Evolutionary conservation across 192 early-diverging fungal genomes (phyloP).

Genomic region (Phycomyces blakesleeanus): DNA sequence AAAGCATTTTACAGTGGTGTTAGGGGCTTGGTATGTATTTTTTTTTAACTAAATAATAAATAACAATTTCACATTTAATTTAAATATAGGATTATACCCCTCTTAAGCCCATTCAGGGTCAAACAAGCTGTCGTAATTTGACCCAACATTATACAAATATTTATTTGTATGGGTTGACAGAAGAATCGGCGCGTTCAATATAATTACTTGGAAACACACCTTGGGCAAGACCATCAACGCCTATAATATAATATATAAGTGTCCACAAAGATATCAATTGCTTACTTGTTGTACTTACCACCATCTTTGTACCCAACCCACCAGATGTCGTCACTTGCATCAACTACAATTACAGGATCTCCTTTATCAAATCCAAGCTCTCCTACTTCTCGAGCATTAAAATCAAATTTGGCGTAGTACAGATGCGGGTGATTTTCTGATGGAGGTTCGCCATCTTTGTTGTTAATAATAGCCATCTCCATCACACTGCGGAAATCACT

Average conservation of each 20-base stretch:
- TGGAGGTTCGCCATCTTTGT: constrained; percentile 7
- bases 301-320: constrained; percentile 75
- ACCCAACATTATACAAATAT: too few relatives aligned
- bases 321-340: constrained; percentile 77
- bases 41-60: too few relatives aligned
- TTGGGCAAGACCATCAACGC: not conserved
- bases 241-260: not conserved
- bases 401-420: constrained; percentile 72
- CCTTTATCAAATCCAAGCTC: constrained; percentile 69
- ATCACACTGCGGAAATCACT: constrained; percentile 21
- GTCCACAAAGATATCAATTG: not conserved
- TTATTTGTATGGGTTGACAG: constrained; percentile 1
- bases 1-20: too few relatives aligned
- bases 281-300: constrained; percentile 44
- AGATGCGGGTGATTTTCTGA: constrained; percentile 33
- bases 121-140: too few relatives aligned
- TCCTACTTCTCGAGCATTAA: constrained; percentile 67
- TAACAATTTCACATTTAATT: too few relatives aligned
- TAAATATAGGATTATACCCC: too few relatives aligned
- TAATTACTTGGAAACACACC: constrained; percentile 14
- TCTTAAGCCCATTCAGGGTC: too few relatives aligned
- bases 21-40: too few relatives aligned
- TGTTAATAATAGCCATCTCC: constrained; percentile 26
- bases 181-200: constrained; percentile 11
- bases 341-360: constrained; percentile 70